Evolutionary conservation across 1,139 yeast genomes (phyloP).

Genomic region (Saccharomyces hybrid): DNA sequence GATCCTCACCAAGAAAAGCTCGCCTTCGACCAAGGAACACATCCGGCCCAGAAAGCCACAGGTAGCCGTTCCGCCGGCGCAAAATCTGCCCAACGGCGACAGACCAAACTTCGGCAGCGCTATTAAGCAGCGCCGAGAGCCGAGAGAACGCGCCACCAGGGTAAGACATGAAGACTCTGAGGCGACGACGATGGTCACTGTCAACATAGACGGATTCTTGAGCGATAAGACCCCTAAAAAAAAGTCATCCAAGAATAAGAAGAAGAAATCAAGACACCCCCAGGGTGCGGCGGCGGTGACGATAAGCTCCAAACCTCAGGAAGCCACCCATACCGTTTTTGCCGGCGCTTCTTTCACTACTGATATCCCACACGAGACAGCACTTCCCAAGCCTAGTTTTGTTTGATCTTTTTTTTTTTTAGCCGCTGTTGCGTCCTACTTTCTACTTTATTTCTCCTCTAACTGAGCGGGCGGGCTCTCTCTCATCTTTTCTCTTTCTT

Average conservation of each 20-base stretch:
- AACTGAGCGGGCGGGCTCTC: background rate
- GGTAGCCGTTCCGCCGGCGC: constrained; percentile 13
- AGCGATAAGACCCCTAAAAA: background rate
- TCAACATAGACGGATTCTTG: background rate
- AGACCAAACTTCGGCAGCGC: constrained; percentile 19
- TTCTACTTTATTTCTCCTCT: background rate
- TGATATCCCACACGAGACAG: constrained; percentile 8
- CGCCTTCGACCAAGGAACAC: background rate
- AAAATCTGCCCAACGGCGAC: constrained; percentile 21
- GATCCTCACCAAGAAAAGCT: background rate
- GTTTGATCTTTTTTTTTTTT: background rate
- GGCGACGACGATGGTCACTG: background rate
- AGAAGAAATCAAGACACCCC: background rate
- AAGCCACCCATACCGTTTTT: constrained; percentile 2
- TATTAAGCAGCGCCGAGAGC: background rate
- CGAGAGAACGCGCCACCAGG: background rate
- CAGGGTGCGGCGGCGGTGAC: background rate
- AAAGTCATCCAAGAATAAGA: background rate
- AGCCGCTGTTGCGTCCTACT: background rate
- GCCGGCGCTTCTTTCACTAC: constrained; percentile 12
- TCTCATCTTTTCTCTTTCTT: background rate
- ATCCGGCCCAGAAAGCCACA: constrained; percentile 5
- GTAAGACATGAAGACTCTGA: background rate
- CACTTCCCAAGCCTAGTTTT: constrained; percentile 6
- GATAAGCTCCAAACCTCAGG: background rate